Base-by-base conservation (phyloP, 192 early-diverging fungal genomes). In the Podila horticola region DNA sequence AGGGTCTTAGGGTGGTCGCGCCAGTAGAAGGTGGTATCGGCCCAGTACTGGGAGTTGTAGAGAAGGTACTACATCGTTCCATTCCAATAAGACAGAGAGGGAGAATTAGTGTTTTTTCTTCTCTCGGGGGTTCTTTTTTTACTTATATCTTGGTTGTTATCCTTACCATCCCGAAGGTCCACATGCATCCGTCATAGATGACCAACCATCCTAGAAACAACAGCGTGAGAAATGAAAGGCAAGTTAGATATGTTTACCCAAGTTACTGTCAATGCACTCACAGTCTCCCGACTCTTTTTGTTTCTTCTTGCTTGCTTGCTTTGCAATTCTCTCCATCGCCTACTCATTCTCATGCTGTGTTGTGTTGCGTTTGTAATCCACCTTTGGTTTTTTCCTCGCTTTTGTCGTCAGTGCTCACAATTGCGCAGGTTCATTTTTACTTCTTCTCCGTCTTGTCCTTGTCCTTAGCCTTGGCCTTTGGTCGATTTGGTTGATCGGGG, bases 161-260 rank as follows among this genome's bases (percentile, higher is more conserved):
- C 41, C 84, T 85, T 82, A 90, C 89, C 84, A 93, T 83, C 29
- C 93, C 93, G 34, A 89, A 84, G 8, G 89, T 72, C 84, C 89
- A 89, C 55, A 92, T 93, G 24, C 89, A 61, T 7, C 86, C 83
- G 72, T 92, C 93, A 82, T 91, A 93, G 9, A 91, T 76, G 17
- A 89, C 88, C 29, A 87, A 75, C 89, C 92, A 95, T 20, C 74
- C 74, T 76, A 34, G 20, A 1, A 59, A 34, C 11, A 24, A 19
- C 22, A 8, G 1, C 31, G 5, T n/a, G n/a, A n/a, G n/a, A n/a
- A 26, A 4, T 30, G 3, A 26, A 15, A n/a, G 3, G 13, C 24
- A 67, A 29, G 26, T 22, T 28, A 66, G 3, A 31, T 6, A 64
- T 6, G 1, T 26, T 26, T 20, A 10, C 15, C 31, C 26, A 45